Base-by-base conservation (phyloP, 805 yeast species). In the Geotrichum ghanense region DNA sequence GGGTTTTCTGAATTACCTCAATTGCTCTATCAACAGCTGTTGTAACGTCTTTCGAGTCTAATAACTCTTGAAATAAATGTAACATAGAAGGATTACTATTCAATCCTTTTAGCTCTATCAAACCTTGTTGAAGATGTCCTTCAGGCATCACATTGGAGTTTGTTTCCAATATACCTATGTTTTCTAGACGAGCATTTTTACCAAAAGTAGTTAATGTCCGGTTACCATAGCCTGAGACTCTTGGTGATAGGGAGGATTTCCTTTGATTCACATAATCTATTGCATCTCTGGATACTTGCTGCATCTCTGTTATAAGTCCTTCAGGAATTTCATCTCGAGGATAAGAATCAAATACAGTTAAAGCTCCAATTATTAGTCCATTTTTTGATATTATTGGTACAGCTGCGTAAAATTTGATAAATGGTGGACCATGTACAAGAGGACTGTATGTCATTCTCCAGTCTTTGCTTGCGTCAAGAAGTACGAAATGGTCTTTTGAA, bases 401-500 rank as follows among this genome's bases (percentile, higher is more conserved):
- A 0, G 83, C 85, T 27, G 78, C 73, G 58, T 81, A 83, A 55
- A 80, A 80, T 47, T 63, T 68, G 45, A 83, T 74, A 48, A 64
- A 63, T 0, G 90, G 88, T 0, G 70, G 66, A 0, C 80, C 79
- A 19, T 69, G 73, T 1, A 83, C 84, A 43, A 81, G 66, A 0
- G 90, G 90, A 54, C 77, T 80, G 37, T 67, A 63, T 16, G 62
- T 55, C 3, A 80, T 73, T 58, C 94, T 68, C 92, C 94, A 83
- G 57, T 83, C 94, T 27, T 65, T 64, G 3, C 76, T 60, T 2
- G 88, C 79, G 58, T 83, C 84, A 3, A 70, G 57, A 5, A 83
- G 53, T 2, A 77, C 65, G 46, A 83, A 74, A 50, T 71, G 69
- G 1, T 70, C 78, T 4, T 67, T 60, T 0, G 88, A 79, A 27